A percentile compares a stretch with the other conserved stretches of the same genome.
These are phyloP conservation scores for Plenodomus biglobosus DNA, from an alignment of 2,329 filamentous ascomycete genomes.

Conservation along the genomic window DNA sequence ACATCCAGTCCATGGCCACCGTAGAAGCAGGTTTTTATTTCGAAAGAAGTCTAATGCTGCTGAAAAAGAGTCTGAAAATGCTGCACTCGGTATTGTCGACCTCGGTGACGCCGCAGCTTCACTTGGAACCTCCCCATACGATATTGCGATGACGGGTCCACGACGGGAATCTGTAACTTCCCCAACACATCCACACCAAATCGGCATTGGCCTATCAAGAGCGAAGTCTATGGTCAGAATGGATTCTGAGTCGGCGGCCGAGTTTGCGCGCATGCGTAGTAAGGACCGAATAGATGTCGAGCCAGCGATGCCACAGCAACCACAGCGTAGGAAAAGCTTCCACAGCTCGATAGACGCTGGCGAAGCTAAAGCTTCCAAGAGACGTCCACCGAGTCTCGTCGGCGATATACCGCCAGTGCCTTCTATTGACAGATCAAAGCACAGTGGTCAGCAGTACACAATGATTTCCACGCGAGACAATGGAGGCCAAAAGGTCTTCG, in stretches of 20 bases:
- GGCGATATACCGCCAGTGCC: slow-evolving; percentile 32
- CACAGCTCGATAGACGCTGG: slow-evolving; percentile 31
- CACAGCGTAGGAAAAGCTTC: slow-evolving; percentile 30
- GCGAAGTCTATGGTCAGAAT: slow-evolving; percentile 38
- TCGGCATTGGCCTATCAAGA: slow-evolving; percentile 31
- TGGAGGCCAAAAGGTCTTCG: slow-evolving; percentile 2
- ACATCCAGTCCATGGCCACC: slow-evolving; percentile 24
- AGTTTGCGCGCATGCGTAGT: slow-evolving; percentile 41
- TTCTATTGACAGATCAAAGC: slow-evolving; percentile 18
- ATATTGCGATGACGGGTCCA: slow-evolving; percentile 40
- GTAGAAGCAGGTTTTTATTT: slow-evolving; percentile 37
- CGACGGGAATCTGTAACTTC: slow-evolving; percentile 20
- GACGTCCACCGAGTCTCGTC: slow-evolving; percentile 19
- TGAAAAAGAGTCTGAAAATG: slow-evolving; percentile 15
- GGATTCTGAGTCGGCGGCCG: slow-evolving; percentile 39
- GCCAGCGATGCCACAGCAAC: slow-evolving; percentile 7
- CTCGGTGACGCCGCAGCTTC: slow-evolving; percentile 47
- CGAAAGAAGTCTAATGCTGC: slow-evolving; percentile 28
- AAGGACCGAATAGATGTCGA: slow-evolving; percentile 32
- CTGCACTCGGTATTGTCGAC: slow-evolving; percentile 37
- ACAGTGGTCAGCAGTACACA: not conserved
- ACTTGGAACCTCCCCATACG: slow-evolving; percentile 49
- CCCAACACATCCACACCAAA: slow-evolving; percentile 41
- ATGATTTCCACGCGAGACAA: slow-evolving; percentile 12
- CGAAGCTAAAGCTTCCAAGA: slow-evolving; percentile 21